phyloP scores from a whole-genome alignment of 1,284 basidiomycete species.

The Calocybe gambosa region DNA sequence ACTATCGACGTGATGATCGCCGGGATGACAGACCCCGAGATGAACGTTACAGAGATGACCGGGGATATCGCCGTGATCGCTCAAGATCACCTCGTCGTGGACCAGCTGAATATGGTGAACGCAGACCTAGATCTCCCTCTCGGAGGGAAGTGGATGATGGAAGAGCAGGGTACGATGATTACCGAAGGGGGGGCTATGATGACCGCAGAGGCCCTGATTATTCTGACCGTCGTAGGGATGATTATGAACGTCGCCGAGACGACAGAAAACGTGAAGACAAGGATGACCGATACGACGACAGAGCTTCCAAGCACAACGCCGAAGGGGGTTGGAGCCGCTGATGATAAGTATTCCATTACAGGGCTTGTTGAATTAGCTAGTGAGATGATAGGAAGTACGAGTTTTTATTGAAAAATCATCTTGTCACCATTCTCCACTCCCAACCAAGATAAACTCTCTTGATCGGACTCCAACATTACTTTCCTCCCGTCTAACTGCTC shows the following conservation, averaged over 20 bases:
- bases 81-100: constrained; percentile 66
- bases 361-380: background rate
- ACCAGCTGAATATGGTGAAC: constrained; percentile 58
- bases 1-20: constrained; percentile 64
- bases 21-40: constrained; percentile 54
- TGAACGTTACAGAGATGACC: constrained; percentile 53
- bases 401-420: constrained; percentile 21
- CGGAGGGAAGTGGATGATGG: constrained; percentile 71
- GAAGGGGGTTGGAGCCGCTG: constrained; percentile 67
- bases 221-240: constrained; percentile 76
- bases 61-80: constrained; percentile 59
- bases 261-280: constrained; percentile 73
- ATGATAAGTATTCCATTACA: constrained; percentile 25
- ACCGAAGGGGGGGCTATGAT: constrained; percentile 71
- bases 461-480: constrained; percentile 36
- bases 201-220: constrained; percentile 70
- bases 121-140: constrained; percentile 71
- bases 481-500: constrained; percentile 43
- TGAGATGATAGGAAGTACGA: constrained; percentile 21
- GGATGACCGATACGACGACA: constrained; percentile 70
- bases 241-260: constrained; percentile 58
- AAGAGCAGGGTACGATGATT: constrained; percentile 82
- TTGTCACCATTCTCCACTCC: constrained; percentile 59
- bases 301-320: constrained; percentile 65
- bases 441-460: constrained; percentile 59